Percentiles rank a stretch among this genome's conserved stretches.
Conservation (phyloP, 345 rosid genomes). For the Turritis glabra region DNA sequence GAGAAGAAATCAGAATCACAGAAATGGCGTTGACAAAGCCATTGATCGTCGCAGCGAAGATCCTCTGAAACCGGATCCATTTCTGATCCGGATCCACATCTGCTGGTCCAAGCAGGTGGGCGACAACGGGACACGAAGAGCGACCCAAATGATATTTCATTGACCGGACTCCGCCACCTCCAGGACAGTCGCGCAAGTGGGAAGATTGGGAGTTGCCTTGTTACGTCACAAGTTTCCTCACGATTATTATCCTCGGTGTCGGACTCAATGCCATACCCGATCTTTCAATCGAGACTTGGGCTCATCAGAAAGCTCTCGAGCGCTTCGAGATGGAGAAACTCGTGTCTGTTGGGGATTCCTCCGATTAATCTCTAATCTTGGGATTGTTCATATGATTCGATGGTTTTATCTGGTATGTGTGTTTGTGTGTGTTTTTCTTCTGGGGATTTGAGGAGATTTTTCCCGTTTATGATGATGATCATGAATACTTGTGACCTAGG, state of each 20-base stretch:
- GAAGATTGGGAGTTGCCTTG: conserved; percentile 99
- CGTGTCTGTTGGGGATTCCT: conserved; percentile 31
- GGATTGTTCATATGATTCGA: conserved; percentile 4
- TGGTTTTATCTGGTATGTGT: conserved; percentile 29
- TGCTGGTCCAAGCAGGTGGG: conserved; percentile 74
- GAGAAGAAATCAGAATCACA: conserved; percentile 14
- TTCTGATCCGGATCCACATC: conserved; percentile 51
- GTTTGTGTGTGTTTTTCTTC: not conserved
- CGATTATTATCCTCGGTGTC: conserved; percentile 90
- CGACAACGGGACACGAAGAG: conserved; percentile 81
- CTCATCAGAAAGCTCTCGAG: conserved; percentile 89
- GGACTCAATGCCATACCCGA: conserved; percentile 97
- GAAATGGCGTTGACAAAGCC: conserved; percentile 36
- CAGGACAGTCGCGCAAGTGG: conserved; percentile 87
- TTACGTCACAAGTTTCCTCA: conserved; percentile 91
- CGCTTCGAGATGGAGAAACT: conserved; percentile 71
- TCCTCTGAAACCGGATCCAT: conserved; percentile 65
- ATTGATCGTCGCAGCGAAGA: conserved; percentile 39
- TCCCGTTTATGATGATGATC: conserved; percentile 24
- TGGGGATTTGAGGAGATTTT: conserved; percentile 8
- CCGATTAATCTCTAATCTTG: conserved; percentile 3
- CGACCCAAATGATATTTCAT: conserved; percentile 85
- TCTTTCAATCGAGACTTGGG: conserved; percentile 98
- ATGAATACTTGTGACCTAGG: conserved; percentile 16
- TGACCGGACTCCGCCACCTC: conserved; percentile 67